Conservation (phyloP, 2,329 filamentous ascomycete species). For the Paraconiothyrium sp. region DNA sequence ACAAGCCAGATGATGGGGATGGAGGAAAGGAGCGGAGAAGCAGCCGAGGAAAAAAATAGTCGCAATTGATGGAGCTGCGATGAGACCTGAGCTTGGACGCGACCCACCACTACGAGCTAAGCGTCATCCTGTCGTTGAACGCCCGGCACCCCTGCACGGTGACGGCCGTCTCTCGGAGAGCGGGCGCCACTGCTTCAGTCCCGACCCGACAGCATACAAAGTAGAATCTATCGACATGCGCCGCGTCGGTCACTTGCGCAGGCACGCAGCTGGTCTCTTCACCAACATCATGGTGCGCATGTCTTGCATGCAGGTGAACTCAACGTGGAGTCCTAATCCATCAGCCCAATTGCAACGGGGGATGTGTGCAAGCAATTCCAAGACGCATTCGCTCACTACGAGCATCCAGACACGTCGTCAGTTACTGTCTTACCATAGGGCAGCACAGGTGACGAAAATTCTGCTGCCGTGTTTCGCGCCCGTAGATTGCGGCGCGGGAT, state of each 20-base stretch:
- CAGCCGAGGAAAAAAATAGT: slow-evolving; percentile 41
- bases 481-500: slow-evolving; percentile 1
- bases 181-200: slow-evolving; percentile 6
- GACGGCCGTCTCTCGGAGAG: slow-evolving; percentile 10
- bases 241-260: slow-evolving; percentile 16
- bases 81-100: slow-evolving; percentile 13
- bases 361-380: neutral
- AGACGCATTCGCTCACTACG: neutral
- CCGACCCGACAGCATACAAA: slow-evolving; percentile 6
- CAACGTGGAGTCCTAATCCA: neutral
- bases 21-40: slow-evolving; percentile 48
- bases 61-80: slow-evolving; percentile 20
- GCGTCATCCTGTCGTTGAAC: slow-evolving; percentile 11
- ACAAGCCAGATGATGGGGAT: slow-evolving; percentile 37
- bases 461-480: slow-evolving; percentile 11
- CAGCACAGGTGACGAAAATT: slow-evolving; percentile 6
- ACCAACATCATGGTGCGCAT: neutral
- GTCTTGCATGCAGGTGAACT: neutral
- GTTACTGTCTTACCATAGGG: neutral
- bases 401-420: neutral
- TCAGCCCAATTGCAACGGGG: neutral
- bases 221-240: slow-evolving; percentile 4
- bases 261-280: slow-evolving; percentile 13
- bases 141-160: neutral
- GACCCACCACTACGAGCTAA: slow-evolving; percentile 11